A percentile compares a stretch with the other conserved stretches of the same genome.
These are phyloP conservation scores for Neurospora sublineolata DNA, from an alignment of 495 filamentous ascomycete species.

Conservation along the genomic window DNA sequence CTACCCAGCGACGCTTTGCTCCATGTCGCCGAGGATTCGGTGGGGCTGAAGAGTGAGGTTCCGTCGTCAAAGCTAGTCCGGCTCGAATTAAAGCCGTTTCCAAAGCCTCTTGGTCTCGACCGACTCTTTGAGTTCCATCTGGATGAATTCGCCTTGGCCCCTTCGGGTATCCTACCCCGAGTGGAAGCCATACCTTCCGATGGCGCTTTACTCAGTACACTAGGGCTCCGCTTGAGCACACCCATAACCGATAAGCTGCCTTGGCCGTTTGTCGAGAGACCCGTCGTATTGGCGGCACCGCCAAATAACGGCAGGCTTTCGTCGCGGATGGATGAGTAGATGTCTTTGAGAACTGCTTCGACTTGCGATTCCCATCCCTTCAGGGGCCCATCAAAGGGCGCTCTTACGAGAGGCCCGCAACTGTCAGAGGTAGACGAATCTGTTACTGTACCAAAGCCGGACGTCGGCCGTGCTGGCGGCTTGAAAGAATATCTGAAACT, in stretches of 20 bases:
- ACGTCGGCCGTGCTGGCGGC: conserved; percentile 34
- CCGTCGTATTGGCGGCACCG: conserved; percentile 42
- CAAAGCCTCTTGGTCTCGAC: conserved; percentile 69
- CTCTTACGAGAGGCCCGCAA: conserved; percentile 62
- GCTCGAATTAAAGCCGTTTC: conserved; percentile 80
- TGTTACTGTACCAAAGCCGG: conserved; percentile 24
- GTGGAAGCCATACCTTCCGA: conserved; percentile 60
- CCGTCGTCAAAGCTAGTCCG: conserved; percentile 87
- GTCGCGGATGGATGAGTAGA: conserved; percentile 79
- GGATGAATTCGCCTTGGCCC: conserved; percentile 44
- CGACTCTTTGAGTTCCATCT: conserved; percentile 79
- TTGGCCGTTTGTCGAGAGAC: conserved; percentile 24
- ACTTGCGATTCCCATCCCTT: conserved; percentile 83
- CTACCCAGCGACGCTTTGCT: conserved; percentile 87
- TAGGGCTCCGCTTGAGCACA: conserved; percentile 74
- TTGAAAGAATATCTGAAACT: conserved; percentile 36
- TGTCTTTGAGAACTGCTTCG: conserved; percentile 81
- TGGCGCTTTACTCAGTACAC: conserved; percentile 79
- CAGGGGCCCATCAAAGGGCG: conserved; percentile 63
- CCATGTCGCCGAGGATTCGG: conserved; percentile 68
- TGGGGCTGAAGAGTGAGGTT: conserved; percentile 83
- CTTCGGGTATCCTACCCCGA: conserved; percentile 59
- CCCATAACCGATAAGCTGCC: conserved; percentile 45
- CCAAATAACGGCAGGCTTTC: conserved; percentile 69
- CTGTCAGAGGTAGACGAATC: conserved; percentile 25